These are phyloP conservation scores for Isoetes taiwanensis DNA, from an alignment of 75 land plant species.

Conservation along the genomic window DNA sequence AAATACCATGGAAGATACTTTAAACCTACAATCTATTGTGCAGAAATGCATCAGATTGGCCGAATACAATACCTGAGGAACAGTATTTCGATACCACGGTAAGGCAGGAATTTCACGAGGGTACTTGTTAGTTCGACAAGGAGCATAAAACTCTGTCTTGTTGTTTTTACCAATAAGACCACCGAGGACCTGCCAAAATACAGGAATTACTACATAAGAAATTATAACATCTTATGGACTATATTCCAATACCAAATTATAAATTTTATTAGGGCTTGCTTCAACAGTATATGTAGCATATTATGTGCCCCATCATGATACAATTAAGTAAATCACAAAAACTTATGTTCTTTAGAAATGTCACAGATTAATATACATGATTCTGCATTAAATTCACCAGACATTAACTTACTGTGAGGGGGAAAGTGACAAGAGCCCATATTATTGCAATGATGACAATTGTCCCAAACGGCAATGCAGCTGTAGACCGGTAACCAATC, in stretches of 20 bases:
- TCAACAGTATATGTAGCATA: background rate
- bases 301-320: background rate
- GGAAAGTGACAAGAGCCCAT: constrained; percentile 27
- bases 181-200: constrained; percentile 30
- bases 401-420: constrained; percentile 22
- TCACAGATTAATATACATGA: background rate
- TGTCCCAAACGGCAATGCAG: constrained; percentile 63
- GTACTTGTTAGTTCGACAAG: constrained; percentile 32
- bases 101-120: constrained; percentile 52
- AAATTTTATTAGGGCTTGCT: too few species aligned
- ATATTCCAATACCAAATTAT: too few species aligned
- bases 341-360: too few species aligned
- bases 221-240: too few species aligned
- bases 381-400: background rate
- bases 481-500: constrained; percentile 35
- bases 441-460: constrained; percentile 37
- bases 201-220: background rate
- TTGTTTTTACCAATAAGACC: constrained; percentile 32
- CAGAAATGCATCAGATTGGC: too few species aligned
- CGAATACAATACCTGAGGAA: constrained; percentile 23
- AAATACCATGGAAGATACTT: too few species aligned
- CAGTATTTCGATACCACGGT: constrained; percentile 44
- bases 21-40: too few species aligned
- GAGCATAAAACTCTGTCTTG: constrained; percentile 35
- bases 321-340: too few species aligned